Percentiles rank a stretch among this genome's conserved stretches.
Conservation (phyloP, 345 rosid species). For the Excoecaria cochinchinensis region DNA sequence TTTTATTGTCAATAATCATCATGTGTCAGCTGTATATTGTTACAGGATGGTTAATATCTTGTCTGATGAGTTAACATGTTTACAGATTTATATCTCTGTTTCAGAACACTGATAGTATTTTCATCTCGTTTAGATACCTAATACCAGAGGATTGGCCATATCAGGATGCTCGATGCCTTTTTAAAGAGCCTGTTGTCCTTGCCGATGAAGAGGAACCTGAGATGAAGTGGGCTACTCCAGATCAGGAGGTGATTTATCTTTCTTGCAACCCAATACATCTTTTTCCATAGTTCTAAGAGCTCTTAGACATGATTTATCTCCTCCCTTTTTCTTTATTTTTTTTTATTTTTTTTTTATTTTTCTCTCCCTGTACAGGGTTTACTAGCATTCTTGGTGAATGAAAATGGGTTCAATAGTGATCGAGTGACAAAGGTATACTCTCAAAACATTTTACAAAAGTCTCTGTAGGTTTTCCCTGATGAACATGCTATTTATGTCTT, state of each 20-base stretch:
- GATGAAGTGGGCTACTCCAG: constrained; percentile 80
- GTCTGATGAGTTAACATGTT: too few species aligned
- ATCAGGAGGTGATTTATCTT: constrained; percentile 65
- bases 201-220: constrained; percentile 62
- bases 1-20: not conserved
- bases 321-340: not conserved
- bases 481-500: not conserved
- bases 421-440: constrained; percentile 74
- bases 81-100: not conserved
- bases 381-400: constrained; percentile 69
- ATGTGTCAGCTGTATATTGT: not conserved
- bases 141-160: constrained; percentile 91
- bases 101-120: not conserved
- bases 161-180: constrained; percentile 72
- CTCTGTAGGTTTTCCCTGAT: constrained; percentile 3
- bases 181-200: constrained; percentile 75
- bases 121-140: constrained; percentile 53
- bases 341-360: too few species aligned
- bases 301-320: constrained; percentile 12
- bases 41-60: not conserved
- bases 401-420: constrained; percentile 85
- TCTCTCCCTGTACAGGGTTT: constrained; percentile 43
- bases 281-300: not conserved
- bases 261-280: not conserved
- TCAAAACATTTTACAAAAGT: not conserved